These are phyloP conservation scores for Podila epicladia DNA, from an alignment of 192 early-diverging fungal species.

Conservation along the genomic window DNA sequence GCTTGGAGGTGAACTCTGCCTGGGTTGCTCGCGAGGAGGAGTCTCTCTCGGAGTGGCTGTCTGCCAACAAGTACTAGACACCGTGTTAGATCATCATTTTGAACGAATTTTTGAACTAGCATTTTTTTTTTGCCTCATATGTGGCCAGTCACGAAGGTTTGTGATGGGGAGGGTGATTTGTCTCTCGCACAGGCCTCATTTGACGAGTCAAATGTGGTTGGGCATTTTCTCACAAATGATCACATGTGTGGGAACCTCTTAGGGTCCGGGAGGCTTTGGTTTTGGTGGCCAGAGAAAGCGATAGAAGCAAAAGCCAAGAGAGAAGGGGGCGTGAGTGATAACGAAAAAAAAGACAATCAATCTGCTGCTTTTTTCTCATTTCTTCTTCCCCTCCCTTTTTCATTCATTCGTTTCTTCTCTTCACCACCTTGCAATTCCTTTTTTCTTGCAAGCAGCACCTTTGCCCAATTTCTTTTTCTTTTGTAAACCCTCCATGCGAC, in stretches of 20 bases:
- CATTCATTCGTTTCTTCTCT: neutral
- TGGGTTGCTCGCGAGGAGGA: conserved; percentile 65
- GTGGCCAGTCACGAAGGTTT: neutral
- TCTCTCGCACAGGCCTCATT: neutral
- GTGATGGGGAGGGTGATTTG: neutral
- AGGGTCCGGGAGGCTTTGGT: too few relatives aligned
- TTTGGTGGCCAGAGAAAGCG: neutral
- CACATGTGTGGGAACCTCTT: too few relatives aligned
- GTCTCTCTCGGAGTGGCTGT: conserved; percentile 61
- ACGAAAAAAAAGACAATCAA: too few relatives aligned
- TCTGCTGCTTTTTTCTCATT: too few relatives aligned
- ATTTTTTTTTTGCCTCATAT: neutral
- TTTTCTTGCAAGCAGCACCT: neutral
- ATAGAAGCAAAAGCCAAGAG: neutral
- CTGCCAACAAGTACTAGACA: conserved; percentile 37
- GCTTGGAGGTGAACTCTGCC: conserved; percentile 65
- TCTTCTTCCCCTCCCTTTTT: too few relatives aligned
- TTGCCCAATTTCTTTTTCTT: too few relatives aligned
- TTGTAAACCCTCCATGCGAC: too few relatives aligned
- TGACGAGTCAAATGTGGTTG: too few relatives aligned
- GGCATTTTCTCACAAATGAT: too few relatives aligned
- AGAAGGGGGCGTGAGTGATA: neutral
- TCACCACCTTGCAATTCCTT: neutral
- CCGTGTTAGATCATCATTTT: too few relatives aligned
- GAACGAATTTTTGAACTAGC: too few relatives aligned